Evolutionary conservation across 108 stramenopile genomes (phyloP).

Genomic region (Cyclotella choctawhatcheeana): DNA sequence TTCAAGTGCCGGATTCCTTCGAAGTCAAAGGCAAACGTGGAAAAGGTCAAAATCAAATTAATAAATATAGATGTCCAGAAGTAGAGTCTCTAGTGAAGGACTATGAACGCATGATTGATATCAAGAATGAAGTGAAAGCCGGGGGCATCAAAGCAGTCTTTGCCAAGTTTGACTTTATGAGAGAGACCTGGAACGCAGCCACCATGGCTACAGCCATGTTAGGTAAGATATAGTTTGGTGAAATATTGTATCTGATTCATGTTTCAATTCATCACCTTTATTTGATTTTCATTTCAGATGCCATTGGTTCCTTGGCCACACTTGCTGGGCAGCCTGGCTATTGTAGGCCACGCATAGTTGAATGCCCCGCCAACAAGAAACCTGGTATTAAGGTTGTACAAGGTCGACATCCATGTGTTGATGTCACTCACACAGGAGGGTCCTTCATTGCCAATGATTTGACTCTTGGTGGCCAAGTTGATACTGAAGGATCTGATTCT

Average conservation of each 20-base stretch:
- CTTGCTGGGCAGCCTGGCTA: constrained; percentile 82
- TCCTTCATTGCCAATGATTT: constrained; percentile 98
- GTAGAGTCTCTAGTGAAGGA: constrained; percentile 81
- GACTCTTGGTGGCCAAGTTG: constrained; percentile 57
- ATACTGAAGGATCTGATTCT: constrained; percentile 5
- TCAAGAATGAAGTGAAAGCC: constrained; percentile 87
- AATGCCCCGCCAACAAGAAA: constrained; percentile 56
- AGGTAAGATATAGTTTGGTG: background rate
- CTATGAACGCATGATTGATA: constrained; percentile 81
- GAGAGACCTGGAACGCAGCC: constrained; percentile 88
- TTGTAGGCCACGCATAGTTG: constrained; percentile 74
- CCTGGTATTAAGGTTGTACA: constrained; percentile 79
- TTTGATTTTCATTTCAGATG: constrained; percentile 60
- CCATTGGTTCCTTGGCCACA: constrained; percentile 91
- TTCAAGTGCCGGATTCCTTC: constrained; percentile 90
- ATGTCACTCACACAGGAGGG: constrained; percentile 67
- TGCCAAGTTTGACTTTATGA: constrained; percentile 91
- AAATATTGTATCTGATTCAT: background rate
- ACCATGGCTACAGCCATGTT: constrained; percentile 88
- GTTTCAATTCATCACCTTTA: background rate
- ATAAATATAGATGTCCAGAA: constrained; percentile 87
- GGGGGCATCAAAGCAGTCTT: constrained; percentile 93
- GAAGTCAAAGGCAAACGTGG: constrained; percentile 89
- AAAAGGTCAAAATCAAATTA: constrained; percentile 83
- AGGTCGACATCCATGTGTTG: constrained; percentile 96